These are phyloP conservation scores for Fraxinus pennsylvanica DNA, from an alignment of 257 asterid genomes.

Conservation along the genomic window DNA sequence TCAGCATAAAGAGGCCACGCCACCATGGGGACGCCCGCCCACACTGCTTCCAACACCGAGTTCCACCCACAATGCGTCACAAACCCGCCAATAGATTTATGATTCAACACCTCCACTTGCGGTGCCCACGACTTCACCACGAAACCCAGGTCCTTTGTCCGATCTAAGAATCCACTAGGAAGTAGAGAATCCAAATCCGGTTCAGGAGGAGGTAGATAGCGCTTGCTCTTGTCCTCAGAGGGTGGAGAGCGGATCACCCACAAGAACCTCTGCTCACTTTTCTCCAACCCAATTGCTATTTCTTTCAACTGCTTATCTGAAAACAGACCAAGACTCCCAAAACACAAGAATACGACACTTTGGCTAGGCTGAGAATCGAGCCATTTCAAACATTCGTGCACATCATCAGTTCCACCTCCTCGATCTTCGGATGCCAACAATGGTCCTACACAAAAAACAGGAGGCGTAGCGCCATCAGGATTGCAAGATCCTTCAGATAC, in stretches of 20 bases:
- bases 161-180: slow-evolving; percentile 51
- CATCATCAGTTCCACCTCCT: slow-evolving; percentile 3
- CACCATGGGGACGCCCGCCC: slow-evolving; percentile 58
- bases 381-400: slow-evolving; percentile 53
- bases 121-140: slow-evolving; percentile 66
- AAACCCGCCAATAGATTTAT: slow-evolving; percentile 57
- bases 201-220: slow-evolving; percentile 32
- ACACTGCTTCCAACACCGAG: slow-evolving; percentile 59
- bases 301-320: slow-evolving; percentile 44
- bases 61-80: slow-evolving; percentile 75
- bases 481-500: slow-evolving; percentile 41
- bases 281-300: slow-evolving; percentile 52
- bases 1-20: slow-evolving; percentile 75
- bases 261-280: slow-evolving; percentile 43
- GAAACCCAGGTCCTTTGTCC: slow-evolving; percentile 45
- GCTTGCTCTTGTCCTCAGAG: slow-evolving; percentile 28
- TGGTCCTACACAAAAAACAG: slow-evolving; percentile 62
- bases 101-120: slow-evolving; percentile 54
- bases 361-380: slow-evolving; percentile 51
- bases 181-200: slow-evolving; percentile 46
- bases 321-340: slow-evolving; percentile 59
- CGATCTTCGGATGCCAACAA: slow-evolving; percentile 28
- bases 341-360: slow-evolving; percentile 59
- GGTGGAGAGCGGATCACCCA: slow-evolving; percentile 65
- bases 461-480: slow-evolving; percentile 49